Evolutionary conservation across 1,284 basidiomycete species (phyloP).

Genomic region (Rhizoctonia solani): DNA sequence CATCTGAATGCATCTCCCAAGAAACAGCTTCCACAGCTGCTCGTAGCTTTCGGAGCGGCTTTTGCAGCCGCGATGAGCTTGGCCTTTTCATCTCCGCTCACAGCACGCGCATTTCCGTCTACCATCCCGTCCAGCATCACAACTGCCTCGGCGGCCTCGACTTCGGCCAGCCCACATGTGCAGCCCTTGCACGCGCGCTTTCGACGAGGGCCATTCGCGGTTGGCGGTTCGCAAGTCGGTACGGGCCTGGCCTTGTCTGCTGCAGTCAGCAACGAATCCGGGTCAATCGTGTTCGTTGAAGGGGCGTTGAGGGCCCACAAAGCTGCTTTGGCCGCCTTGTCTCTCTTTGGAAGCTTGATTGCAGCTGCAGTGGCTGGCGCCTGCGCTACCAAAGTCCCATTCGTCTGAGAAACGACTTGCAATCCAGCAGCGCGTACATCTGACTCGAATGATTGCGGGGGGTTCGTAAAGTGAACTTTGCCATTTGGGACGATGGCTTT

Average conservation of each 20-base stretch:
- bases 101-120: conserved; percentile 57
- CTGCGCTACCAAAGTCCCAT: conserved; percentile 42
- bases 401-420: conserved; percentile 48
- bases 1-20: conserved; percentile 98
- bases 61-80: conserved; percentile 65
- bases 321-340: conserved; percentile 71
- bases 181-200: conserved; percentile 95
- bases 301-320: conserved; percentile 68
- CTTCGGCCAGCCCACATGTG: conserved; percentile 89
- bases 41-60: conserved; percentile 81
- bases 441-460: conserved; percentile 18
- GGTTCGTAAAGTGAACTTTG: conserved; percentile 65
- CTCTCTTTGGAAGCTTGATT: conserved; percentile 51
- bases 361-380: conserved; percentile 42
- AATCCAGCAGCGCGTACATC: conserved; percentile 49
- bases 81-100: conserved; percentile 66
- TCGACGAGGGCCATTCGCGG: conserved; percentile 54
- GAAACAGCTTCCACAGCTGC: conserved; percentile 97
- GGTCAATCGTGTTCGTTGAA: conserved; percentile 47
- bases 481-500: conserved; percentile 64
- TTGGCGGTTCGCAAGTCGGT: conserved; percentile 38
- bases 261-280: conserved; percentile 53
- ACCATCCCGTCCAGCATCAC: conserved; percentile 66
- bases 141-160: conserved; percentile 80
- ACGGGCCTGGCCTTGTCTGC: conserved; percentile 52